Evolutionary conservation across 495 filamentous ascomycete species (phyloP).

Genomic region (Rusavskia elegans): DNA sequence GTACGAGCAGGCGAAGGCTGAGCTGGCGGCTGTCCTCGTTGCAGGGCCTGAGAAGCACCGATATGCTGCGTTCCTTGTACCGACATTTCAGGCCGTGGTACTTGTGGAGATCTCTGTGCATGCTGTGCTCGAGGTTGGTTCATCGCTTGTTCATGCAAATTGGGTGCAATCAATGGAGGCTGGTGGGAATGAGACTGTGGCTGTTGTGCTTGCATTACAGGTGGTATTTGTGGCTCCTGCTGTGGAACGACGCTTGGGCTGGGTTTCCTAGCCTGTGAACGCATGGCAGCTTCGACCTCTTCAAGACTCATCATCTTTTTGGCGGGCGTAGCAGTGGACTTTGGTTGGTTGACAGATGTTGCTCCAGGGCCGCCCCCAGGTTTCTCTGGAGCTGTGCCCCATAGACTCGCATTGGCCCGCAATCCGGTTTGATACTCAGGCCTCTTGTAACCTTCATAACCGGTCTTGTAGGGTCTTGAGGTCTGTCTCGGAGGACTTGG

Average conservation of each 20-base stretch:
- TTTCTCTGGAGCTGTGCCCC: conserved; percentile 46
- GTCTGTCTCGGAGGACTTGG: conserved; percentile 25
- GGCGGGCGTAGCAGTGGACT: conserved; percentile 19
- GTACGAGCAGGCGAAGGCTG: conserved; percentile 22
- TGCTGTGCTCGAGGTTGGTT: neutral
- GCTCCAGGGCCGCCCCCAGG: conserved; percentile 8
- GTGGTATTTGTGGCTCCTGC: conserved; percentile 19
- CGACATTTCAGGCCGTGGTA: conserved; percentile 4
- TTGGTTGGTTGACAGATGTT: neutral
- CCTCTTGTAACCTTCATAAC: conserved; percentile 78
- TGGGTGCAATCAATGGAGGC: neutral
- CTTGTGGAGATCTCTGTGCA: neutral
- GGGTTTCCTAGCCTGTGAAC: conserved; percentile 43
- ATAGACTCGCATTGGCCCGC: conserved; percentile 83
- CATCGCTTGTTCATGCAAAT: neutral
- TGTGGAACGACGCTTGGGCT: conserved; percentile 16
- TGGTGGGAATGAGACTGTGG: conserved; percentile 5
- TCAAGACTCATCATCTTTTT: conserved; percentile 91
- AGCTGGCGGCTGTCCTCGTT: conserved; percentile 24
- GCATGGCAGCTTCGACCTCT: conserved; percentile 91
- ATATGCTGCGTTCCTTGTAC: conserved; percentile 20
- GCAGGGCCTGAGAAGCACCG: conserved; percentile 20
- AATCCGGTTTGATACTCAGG: conserved; percentile 66
- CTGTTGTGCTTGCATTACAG: conserved; percentile 9
- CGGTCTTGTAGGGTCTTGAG: conserved; percentile 48